Evolutionary conservation across 2,329 filamentous ascomycete genomes (phyloP), one percentile per base, ranked within the genome.

Genomic region (Alternaria brassicicola): DNA sequence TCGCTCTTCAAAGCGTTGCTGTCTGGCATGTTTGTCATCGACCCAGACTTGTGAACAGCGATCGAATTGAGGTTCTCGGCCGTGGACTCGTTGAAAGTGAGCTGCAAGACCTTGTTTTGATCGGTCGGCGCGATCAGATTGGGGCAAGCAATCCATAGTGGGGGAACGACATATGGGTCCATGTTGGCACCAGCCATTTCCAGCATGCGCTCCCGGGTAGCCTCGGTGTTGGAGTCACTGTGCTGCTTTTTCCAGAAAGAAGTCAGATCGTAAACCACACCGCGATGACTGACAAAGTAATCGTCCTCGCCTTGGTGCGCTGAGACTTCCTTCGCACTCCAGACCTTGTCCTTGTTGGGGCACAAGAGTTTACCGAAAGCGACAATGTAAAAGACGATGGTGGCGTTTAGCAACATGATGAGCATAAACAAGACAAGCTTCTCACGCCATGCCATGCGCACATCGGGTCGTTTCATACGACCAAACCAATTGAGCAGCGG

Each of bases 361-460:
- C 95, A 99, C 3, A 98, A 82, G 1, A 99, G 77, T 54, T 85
- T 87, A 31, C 94, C 93, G 68, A 99, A 95, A 36, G 80, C 86
- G 63, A 97, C 85, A 68, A 99, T 97, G 85, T 92, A 97, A 80
- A 99, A 99, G 57, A 97, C 83, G 61, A 99, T 86, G 26, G 86
- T 73, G 36, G 75, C 92, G 78, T 99, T 99, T 66, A 96, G 79
- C 12, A 99, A 69, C 28, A 91, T 75, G 67, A 99, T 98, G 51
- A 97, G 70, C 57, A 91, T 82, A 45, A 93, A 88, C 10, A 99
- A 82, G 0, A 95, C 89, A 10, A 99, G 50, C 79, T 99, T 99
- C 73, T 99, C 95, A 78, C 95, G 87, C 95, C 95, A 99, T 0
- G 95, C 95, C 87, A 97, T 91, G 25, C 95, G 91, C 8, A 99